Evolutionary conservation across 768 basidiomycete genomes (phyloP), one percentile per base, ranked within the genome.

Genomic region (Lyophyllum semitale): DNA sequence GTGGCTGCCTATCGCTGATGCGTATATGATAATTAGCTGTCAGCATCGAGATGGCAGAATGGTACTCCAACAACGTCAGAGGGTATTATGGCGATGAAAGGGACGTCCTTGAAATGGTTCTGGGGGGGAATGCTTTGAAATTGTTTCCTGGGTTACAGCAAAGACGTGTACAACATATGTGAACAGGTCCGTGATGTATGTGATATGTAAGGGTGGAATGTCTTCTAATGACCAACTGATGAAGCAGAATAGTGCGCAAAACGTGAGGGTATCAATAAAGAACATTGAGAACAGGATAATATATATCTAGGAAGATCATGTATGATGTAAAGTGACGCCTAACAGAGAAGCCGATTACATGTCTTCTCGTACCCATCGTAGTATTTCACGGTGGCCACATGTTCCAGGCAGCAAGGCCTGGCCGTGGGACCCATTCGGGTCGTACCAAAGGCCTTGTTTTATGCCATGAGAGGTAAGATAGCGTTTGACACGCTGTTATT

Each of bases 401-500:
- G 81, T 77, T 40, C 78, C 79, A 35, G 71, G 68, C 45, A 81
- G 65, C 26, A 91, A 74, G 17, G 87, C 81, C 54, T 84, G 73
- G 0, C 88, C 88, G 65, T 91, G 88, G 9, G 71, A 74, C 13
- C 84, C 86, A 1, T 81, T 64, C 11, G 85, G 79, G 60, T 91
- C 82, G 53, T 82, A 84, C 75, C 78, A 82, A 3, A 91, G 70
- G 15, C 85, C 84, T 65, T 89, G 81, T 42, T 76, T 77, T 27
- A 90, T 74, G 18, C 90, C 89, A 70, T 93, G 91, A 9, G 87
- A 86, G 11, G 78, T 74, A 17, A 96, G 79, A 68, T 95, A 95
- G 42, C 77, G 79, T 60, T 79, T 82, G 20, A 93, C 83, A 9
- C 91, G 85, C 86, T 90, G 25, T 35, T 9, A 18, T 27, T 22